phyloP scores from a whole-genome alignment of 148 eudicot species.

The Arbutus unedo region DNA sequence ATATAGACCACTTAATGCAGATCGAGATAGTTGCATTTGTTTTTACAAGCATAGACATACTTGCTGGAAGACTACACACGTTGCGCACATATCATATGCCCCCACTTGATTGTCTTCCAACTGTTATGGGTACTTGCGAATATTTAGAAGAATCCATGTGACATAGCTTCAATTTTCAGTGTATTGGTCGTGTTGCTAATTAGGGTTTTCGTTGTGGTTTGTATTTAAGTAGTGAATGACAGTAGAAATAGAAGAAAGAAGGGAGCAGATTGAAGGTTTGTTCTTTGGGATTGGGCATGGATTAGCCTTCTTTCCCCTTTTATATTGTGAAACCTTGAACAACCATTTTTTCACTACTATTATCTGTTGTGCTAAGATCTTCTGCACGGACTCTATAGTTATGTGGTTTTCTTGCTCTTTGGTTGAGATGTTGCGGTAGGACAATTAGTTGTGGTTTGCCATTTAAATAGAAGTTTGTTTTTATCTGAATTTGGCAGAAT shows the following conservation, averaged over 20 bases:
- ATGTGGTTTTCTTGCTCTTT: not conserved
- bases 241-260: no score
- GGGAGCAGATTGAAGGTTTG: not conserved
- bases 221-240: no score
- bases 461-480: not conserved
- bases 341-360: not conserved
- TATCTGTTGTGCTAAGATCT: not conserved
- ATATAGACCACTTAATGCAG: no score
- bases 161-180: not conserved
- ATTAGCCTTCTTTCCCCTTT: not conserved
- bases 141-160: not conserved
- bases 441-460: not conserved
- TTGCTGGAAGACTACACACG: not conserved
- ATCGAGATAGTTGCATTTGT: not conserved
- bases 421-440: not conserved
- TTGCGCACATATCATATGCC: not conserved
- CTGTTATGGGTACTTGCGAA: not conserved
- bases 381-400: not conserved
- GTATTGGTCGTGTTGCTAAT: not conserved
- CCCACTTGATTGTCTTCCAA: not conserved
- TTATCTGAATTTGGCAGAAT: constrained; percentile 45
- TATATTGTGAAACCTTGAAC: not conserved
- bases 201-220: not conserved
- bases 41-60: not conserved
- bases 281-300: not conserved